Percentiles rank a stretch among this genome's conserved stretches.
phyloP scores from a whole-genome alignment of 2,329 filamentous ascomycete species.

The Corinectria fuckeliana region DNA sequence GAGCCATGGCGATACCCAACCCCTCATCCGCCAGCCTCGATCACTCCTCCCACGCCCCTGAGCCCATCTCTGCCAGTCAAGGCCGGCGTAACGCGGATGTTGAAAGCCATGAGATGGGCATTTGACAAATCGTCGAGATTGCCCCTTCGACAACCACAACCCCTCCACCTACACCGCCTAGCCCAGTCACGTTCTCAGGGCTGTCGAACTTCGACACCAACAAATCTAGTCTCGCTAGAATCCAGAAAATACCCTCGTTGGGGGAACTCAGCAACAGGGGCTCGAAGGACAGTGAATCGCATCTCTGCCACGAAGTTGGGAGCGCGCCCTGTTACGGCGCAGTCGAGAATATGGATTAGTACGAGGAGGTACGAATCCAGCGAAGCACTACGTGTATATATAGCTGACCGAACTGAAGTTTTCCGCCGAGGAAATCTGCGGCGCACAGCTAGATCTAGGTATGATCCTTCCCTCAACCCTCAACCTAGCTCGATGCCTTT shows the following conservation, averaged over 20 bases:
- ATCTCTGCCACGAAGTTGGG: not conserved
- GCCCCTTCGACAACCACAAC: not conserved
- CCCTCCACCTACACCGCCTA: not conserved
- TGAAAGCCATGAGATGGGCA: not conserved
- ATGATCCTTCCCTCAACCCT: not conserved
- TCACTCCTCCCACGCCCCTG: not conserved
- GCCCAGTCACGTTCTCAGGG: not conserved
- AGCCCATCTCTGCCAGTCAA: not conserved
- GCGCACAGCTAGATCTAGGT: slow-evolving; percentile 1
- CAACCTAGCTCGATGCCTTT: not conserved
- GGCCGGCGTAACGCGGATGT: not conserved
- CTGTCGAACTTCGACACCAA: not conserved
- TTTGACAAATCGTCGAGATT: not conserved
- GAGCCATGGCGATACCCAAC: not conserved
- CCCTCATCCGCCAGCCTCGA: not conserved
- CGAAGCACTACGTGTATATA: not conserved
- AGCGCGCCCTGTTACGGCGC: not conserved
- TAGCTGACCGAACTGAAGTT: not conserved
- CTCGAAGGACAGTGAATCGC: not conserved
- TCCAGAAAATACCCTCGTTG: not conserved
- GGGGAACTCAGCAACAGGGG: not conserved
- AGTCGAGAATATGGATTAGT: not conserved
- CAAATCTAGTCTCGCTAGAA: not conserved
- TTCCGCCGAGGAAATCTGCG: not conserved
- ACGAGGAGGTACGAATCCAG: not conserved